These are phyloP conservation scores for Conticribra guillardii DNA, from an alignment of 108 stramenopile genomes.

Conservation along the genomic window DNA sequence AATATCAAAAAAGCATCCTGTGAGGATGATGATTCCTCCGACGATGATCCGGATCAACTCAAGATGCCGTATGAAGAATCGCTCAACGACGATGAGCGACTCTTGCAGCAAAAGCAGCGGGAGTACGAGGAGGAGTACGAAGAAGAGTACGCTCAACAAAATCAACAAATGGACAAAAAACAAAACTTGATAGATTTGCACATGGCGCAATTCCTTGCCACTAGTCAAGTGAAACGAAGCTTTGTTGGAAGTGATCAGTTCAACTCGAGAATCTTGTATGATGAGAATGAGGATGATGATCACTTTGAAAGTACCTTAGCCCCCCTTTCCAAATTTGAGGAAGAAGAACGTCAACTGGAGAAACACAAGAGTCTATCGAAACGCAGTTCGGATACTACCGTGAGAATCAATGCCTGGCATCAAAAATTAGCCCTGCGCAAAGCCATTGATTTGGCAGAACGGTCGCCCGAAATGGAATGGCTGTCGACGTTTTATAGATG, in stretches of 20 bases:
- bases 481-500: conserved; percentile 42
- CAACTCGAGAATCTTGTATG: too few species aligned
- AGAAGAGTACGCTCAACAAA: not conserved
- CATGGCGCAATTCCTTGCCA: conserved; percentile 13
- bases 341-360: not conserved
- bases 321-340: not conserved
- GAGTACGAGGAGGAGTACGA: too few species aligned
- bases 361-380: not conserved
- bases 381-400: conserved; percentile 7
- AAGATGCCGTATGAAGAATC: not conserved
- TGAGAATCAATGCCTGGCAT: conserved; percentile 26
- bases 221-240: not conserved
- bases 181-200: conserved; percentile 28
- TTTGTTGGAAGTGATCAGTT: not conserved
- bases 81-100: not conserved
- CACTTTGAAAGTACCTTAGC: too few species aligned
- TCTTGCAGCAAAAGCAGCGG: too few species aligned
- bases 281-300: too few species aligned
- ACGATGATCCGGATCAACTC: not conserved
- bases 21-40: not conserved
- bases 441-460: conserved; percentile 24
- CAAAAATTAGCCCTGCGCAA: conserved; percentile 22
- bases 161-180: not conserved
- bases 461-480: conserved; percentile 46
- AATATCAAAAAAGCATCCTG: not conserved